A percentile compares a stretch with the other conserved stretches of the same genome.
phyloP scores from a whole-genome alignment of 2,329 filamentous ascomycete genomes.

The Cercospora sesami region DNA sequence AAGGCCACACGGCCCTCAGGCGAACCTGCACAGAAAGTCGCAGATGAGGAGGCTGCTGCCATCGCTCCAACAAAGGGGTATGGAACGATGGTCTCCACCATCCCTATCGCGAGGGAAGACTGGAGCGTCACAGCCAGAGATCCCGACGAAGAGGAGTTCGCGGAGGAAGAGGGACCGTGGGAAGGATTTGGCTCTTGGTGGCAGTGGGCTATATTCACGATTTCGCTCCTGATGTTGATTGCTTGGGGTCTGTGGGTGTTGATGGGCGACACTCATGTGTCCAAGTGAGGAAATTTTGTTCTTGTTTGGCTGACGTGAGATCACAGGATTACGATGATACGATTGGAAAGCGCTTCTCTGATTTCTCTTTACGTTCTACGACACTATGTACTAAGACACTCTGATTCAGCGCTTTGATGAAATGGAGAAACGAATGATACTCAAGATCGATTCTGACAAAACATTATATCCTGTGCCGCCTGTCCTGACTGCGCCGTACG shows the following conservation, averaged over 20 bases:
- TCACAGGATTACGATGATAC: background rate
- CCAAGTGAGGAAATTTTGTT: background rate
- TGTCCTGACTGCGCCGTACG: background rate
- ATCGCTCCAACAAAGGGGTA: background rate
- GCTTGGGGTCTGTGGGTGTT: constrained; percentile 1
- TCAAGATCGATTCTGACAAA: background rate
- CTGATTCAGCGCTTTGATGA: too few relatives aligned
- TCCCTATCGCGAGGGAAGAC: background rate
- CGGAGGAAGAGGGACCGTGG: background rate
- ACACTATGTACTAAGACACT: background rate
- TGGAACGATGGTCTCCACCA: background rate
- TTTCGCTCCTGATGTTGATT: background rate
- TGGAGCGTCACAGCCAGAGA: background rate
- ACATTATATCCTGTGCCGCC: background rate
- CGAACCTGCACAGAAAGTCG: background rate
- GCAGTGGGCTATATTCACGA: constrained; percentile 3
- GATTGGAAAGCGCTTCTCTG: background rate
- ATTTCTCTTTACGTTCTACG: background rate
- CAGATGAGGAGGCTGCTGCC: background rate
- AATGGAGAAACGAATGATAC: too few relatives aligned
- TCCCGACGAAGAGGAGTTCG: background rate
- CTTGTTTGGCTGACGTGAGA: background rate
- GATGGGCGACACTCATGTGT: background rate
- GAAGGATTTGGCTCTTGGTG: constrained; percentile 5
- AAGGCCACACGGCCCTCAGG: background rate